These are phyloP conservation scores for Sarocladium kiliense DNA, from an alignment of 2,329 filamentous ascomycete species.

Conservation along the genomic window DNA sequence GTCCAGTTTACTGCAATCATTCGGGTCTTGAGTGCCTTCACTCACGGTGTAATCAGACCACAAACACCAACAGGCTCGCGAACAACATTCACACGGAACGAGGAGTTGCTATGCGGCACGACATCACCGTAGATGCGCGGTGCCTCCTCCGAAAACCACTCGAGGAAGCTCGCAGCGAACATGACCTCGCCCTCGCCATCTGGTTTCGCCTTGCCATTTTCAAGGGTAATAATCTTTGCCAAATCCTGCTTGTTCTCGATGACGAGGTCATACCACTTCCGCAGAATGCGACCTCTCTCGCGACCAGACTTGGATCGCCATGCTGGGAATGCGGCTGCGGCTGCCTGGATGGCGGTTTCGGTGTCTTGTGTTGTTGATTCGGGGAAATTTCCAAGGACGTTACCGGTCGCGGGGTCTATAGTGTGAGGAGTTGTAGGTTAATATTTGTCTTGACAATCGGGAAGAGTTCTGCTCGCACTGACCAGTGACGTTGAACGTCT, in stretches of 20 bases:
- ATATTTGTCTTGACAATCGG: no score
- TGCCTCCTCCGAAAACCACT: conserved; percentile 79
- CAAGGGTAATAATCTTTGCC: conserved; percentile 77
- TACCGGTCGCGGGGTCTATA: conserved; percentile 74
- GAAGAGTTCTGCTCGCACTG: no score
- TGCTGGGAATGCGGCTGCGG: no score
- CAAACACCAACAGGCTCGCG: conserved; percentile 30
- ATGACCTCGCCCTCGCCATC: conserved; percentile 67
- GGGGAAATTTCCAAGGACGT: conserved; percentile 75
- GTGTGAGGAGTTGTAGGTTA: background rate
- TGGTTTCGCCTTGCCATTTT: conserved; percentile 79
- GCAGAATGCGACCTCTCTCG: no score
- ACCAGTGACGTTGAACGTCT: background rate
- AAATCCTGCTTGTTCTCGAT: conserved; percentile 74
- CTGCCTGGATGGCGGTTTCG: conserved; percentile 74
- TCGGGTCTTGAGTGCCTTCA: no score
- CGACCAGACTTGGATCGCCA: no score
- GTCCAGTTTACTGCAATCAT: no score
- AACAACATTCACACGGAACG: conserved; percentile 37
- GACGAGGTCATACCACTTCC: conserved; percentile 80
- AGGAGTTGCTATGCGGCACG: conserved; percentile 49
- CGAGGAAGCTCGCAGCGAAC: conserved; percentile 70
- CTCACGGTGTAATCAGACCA: conserved; percentile 25
- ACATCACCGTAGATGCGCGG: conserved; percentile 57
- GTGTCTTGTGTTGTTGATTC: conserved; percentile 76